These are phyloP conservation scores for Fusarium scirpi DNA, from an alignment of 2,329 filamentous ascomycete species.

Conservation along the genomic window DNA sequence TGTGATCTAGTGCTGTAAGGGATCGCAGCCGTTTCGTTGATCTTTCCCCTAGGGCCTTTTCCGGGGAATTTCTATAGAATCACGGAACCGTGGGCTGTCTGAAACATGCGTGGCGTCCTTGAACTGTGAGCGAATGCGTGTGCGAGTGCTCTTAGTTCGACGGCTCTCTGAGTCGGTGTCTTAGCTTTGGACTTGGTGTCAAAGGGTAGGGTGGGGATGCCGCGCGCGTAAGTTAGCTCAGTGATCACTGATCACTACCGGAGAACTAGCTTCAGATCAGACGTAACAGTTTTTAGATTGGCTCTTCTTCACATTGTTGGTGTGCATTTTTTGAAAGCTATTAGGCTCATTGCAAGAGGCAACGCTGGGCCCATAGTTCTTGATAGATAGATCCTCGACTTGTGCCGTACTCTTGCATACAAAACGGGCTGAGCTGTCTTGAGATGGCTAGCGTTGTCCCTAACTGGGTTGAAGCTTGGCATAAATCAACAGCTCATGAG, in stretches of 20 bases:
- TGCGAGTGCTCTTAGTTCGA: constrained; percentile 12
- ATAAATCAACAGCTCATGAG: constrained; percentile 3
- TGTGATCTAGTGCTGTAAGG: constrained; percentile 3
- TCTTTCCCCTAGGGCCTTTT: constrained; percentile 18
- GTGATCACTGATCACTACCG: background rate
- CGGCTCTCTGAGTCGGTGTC: constrained; percentile 6
- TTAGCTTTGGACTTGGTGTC: constrained; percentile 12
- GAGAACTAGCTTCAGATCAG: constrained; percentile 7
- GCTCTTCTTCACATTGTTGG: background rate
- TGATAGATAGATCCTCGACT: constrained; percentile 3
- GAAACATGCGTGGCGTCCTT: constrained; percentile 34
- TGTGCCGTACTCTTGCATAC: constrained; percentile 9
- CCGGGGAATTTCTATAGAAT: constrained; percentile 11
- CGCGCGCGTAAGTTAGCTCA: constrained; percentile 36
- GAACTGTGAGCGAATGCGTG: constrained; percentile 14
- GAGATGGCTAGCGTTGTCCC: constrained; percentile 17
- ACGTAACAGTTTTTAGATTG: background rate
- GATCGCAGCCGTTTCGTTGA: constrained; percentile 33
- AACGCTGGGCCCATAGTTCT: background rate
- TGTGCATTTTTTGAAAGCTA: background rate
- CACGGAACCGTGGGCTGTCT: constrained; percentile 29
- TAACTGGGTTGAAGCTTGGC: constrained; percentile 4
- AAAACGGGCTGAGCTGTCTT: constrained; percentile 18
- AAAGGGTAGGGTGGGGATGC: constrained; percentile 32
- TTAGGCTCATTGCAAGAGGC: background rate